A percentile compares a stretch with the other conserved stretches of the same genome.
phyloP scores from a whole-genome alignment of 1,284 basidiomycete genomes.

The Marasmius sp. region DNA sequence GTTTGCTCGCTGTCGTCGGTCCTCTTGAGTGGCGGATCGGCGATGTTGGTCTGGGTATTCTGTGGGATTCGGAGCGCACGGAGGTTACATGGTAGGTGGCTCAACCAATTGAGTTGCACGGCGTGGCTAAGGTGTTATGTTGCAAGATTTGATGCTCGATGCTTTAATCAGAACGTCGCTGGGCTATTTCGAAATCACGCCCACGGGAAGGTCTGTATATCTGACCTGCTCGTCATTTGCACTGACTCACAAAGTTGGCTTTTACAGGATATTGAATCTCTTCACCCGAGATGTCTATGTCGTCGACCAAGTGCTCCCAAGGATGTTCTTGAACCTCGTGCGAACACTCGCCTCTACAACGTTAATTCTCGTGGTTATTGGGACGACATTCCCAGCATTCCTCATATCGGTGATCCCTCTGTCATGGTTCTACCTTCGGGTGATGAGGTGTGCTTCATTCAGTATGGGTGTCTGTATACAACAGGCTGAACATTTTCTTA shows the following conservation, averaged over 20 bases:
- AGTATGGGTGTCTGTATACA: conserved; percentile 3
- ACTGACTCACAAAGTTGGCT: not conserved
- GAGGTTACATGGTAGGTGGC: conserved; percentile 65
- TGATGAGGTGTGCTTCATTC: conserved; percentile 65
- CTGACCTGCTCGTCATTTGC: conserved; percentile 3
- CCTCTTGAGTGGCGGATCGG: conserved; percentile 51
- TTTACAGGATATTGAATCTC: conserved; percentile 72
- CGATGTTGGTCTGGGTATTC: conserved; percentile 74
- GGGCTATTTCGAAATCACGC: conserved; percentile 86
- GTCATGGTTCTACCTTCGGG: conserved; percentile 70
- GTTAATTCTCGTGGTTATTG: conserved; percentile 82
- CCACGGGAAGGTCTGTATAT: conserved; percentile 63
- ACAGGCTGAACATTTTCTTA: conserved; percentile 2
- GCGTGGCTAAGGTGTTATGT: conserved; percentile 1
- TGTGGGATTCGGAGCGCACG: conserved; percentile 78
- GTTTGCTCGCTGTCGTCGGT: conserved; percentile 54
- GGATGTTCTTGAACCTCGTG: conserved; percentile 70
- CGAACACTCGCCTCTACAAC: conserved; percentile 61
- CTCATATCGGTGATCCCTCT: conserved; percentile 76
- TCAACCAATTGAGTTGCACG: conserved; percentile 1
- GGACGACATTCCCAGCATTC: conserved; percentile 81
- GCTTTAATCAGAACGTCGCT: conserved; percentile 83
- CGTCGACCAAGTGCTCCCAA: conserved; percentile 80
- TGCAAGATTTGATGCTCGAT: conserved; percentile 59
- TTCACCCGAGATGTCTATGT: conserved; percentile 95